Conservation (phyloP, 345 rosid species). For the Pseudoturritis turrita region DNA sequence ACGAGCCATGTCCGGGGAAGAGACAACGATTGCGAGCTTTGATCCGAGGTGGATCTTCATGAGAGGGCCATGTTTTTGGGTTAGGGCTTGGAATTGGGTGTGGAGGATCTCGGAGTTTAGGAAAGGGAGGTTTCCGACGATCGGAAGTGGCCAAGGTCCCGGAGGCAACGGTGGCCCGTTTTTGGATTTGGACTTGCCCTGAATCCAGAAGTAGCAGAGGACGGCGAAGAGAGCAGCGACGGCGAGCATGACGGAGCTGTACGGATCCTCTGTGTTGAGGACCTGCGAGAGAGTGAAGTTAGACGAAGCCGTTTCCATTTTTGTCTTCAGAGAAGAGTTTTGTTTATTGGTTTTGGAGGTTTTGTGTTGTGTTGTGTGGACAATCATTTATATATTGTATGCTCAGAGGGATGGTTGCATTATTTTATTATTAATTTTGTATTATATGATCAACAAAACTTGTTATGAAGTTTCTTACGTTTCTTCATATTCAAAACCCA, state of each 20-base stretch:
- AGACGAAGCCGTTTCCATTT: constrained; percentile 7
- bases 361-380: constrained; percentile 3
- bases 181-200: constrained; percentile 13
- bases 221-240: constrained; percentile 6
- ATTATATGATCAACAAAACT: neutral
- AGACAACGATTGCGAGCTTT: constrained; percentile 27
- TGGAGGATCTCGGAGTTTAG: constrained; percentile 29
- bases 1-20: constrained; percentile 29
- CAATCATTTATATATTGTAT: constrained; percentile 17
- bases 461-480: constrained; percentile 15
- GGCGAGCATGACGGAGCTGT: constrained; percentile 2
- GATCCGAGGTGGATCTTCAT: constrained; percentile 37
- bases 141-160: constrained; percentile 36
- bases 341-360: neutral
- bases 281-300: constrained; percentile 3
- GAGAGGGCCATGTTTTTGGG: constrained; percentile 35
- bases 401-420: neutral
- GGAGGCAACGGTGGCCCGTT: constrained; percentile 31
- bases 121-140: constrained; percentile 39
- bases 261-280: constrained; percentile 4
- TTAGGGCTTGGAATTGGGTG: constrained; percentile 20
- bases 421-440: neutral
- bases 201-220: constrained; percentile 16
- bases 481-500: constrained; percentile 3
- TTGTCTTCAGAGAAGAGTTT: too few species aligned